Conservation (phyloP, 495 filamentous ascomycete species). For the Aspergillus kassunensis region DNA sequence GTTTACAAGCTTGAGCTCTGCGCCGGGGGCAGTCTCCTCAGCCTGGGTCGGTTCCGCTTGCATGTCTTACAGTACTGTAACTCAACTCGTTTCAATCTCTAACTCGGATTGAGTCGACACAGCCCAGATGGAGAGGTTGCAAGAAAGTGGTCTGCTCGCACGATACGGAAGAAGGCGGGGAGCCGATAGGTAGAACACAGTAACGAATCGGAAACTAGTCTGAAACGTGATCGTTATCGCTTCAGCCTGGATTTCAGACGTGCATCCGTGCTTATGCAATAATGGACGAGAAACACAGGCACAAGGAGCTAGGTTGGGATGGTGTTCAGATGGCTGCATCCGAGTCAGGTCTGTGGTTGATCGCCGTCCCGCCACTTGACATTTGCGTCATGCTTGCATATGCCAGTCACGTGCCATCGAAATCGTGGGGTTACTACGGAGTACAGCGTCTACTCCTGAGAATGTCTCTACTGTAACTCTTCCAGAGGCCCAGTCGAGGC, state of each 20-base stretch:
- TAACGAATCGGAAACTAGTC: background rate
- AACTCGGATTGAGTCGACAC: background rate
- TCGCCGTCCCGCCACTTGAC: constrained; percentile 22
- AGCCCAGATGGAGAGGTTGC: background rate
- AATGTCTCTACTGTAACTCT: background rate
- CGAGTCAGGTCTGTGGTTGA: constrained; percentile 26
- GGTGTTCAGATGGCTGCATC: too few species aligned
- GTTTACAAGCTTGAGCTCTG: constrained; percentile 54
- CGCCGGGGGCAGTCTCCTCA: constrained; percentile 19
- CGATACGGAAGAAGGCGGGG: constrained; percentile 6
- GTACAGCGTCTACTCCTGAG: background rate
- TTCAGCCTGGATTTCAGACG: background rate
- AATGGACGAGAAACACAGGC: too few species aligned
- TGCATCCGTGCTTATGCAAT: background rate
- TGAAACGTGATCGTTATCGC: background rate
- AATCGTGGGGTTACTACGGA: background rate
- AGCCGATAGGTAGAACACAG: background rate
- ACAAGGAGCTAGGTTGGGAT: constrained; percentile 14
- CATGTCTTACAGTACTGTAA: too few species aligned
- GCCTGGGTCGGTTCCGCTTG: constrained; percentile 24
- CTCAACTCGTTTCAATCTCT: constrained; percentile 7
- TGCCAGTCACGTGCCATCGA: constrained; percentile 26
- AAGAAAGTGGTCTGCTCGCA: constrained; percentile 6
- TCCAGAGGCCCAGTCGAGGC: background rate
- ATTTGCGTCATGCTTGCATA: constrained; percentile 37